Conservation (phyloP, 768 basidiomycete genomes). For the Candolleomyces aberdarensis region DNA sequence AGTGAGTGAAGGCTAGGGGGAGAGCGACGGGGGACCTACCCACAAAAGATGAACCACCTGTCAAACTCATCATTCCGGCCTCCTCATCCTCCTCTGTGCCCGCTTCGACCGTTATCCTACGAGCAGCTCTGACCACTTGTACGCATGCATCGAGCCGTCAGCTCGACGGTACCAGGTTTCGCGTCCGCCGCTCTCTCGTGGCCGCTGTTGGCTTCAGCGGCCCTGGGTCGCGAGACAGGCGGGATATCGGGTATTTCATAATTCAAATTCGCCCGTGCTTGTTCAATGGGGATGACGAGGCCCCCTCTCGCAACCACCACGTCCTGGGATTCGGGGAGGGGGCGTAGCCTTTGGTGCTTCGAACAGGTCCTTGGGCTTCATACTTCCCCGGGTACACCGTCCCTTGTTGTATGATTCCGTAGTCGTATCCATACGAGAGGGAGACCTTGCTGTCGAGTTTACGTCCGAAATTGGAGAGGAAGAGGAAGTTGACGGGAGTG, state of each 20-base stretch:
- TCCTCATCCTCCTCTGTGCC: constrained; percentile 25
- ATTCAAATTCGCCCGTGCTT: constrained; percentile 53
- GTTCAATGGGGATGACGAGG: constrained; percentile 70
- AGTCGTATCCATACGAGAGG: too few relatives aligned
- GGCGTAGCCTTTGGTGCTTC: constrained; percentile 55
- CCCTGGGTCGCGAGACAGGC: too few relatives aligned
- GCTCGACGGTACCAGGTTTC: constrained; percentile 36
- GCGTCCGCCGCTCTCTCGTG: background rate
- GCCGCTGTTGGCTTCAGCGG: background rate
- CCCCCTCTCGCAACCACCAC: constrained; percentile 50
- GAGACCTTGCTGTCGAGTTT: too few relatives aligned
- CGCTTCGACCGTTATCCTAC: constrained; percentile 45
- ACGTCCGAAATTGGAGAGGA: too few relatives aligned
- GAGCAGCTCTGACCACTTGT: constrained; percentile 57
- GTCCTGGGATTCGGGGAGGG: constrained; percentile 31
- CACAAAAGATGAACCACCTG: constrained; percentile 63
- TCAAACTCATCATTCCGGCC: constrained; percentile 53
- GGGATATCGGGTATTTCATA: constrained; percentile 16
- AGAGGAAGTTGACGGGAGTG: too few relatives aligned
- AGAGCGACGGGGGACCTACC: constrained; percentile 23
- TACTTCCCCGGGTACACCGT: constrained; percentile 26
- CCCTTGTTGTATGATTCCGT: constrained; percentile 45
- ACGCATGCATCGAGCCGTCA: constrained; percentile 35
- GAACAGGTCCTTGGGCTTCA: constrained; percentile 36
- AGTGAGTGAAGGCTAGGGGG: background rate